Conservation (phyloP, 495 filamentous ascomycete species). For the Talaromyces adpressus region DNA sequence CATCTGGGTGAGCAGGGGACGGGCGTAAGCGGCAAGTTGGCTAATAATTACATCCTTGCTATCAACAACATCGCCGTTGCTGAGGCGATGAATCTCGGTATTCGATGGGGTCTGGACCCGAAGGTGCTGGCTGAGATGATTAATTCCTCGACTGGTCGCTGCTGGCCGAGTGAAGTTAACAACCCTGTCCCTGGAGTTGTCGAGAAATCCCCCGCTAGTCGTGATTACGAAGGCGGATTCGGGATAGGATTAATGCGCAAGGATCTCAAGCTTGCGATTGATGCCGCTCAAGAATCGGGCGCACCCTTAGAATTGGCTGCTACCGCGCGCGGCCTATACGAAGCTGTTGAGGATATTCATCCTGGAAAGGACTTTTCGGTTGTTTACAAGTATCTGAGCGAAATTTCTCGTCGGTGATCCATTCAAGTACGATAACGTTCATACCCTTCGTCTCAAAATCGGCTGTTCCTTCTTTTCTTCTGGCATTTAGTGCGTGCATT, state of each 20-base stretch:
- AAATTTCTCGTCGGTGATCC: conserved; percentile 23
- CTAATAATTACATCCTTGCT: conserved; percentile 89
- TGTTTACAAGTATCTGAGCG: conserved; percentile 65
- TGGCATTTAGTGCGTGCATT: conserved; percentile 1
- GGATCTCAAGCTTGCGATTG: conserved; percentile 65
- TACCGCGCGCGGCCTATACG: conserved; percentile 62
- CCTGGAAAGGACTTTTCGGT: conserved; percentile 79
- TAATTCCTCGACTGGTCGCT: conserved; percentile 77
- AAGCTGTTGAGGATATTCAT: conserved; percentile 49
- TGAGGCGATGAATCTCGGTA: conserved; percentile 89
- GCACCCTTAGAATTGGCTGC: conserved; percentile 60
- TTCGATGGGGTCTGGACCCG: conserved; percentile 76
- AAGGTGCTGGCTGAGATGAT: conserved; percentile 72
- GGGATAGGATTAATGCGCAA: conserved; percentile 82
- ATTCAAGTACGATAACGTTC: background rate
- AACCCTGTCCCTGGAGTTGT: conserved; percentile 88
- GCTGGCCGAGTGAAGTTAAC: conserved; percentile 89
- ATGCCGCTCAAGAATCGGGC: conserved; percentile 60
- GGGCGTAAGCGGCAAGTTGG: conserved; percentile 78
- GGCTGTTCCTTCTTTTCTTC: background rate
- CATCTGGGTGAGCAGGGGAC: conserved; percentile 76
- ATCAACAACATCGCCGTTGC: conserved; percentile 89
- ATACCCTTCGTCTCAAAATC: background rate
- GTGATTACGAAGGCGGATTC: conserved; percentile 76
- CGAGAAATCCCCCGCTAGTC: conserved; percentile 60